A percentile compares a stretch with the other conserved stretches of the same genome.
Conservation (phyloP, 2,329 filamentous ascomycete genomes). For the Trichoderma gracile region DNA sequence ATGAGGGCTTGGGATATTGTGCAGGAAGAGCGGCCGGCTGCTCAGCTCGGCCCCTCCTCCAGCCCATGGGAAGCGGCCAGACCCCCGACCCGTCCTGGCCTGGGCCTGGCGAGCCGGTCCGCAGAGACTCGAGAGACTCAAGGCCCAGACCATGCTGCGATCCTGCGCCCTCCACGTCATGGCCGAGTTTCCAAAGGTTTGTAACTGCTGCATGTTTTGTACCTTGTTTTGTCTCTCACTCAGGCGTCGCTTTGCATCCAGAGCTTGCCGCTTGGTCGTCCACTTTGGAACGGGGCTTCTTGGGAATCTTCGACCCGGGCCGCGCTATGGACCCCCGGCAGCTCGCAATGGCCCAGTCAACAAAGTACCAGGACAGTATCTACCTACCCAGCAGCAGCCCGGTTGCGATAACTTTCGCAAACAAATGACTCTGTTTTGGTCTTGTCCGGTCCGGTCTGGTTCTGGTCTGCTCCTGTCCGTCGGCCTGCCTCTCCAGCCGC, state of each 20-base stretch:
- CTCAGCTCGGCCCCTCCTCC: constrained; percentile 11
- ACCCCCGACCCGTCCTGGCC: background rate
- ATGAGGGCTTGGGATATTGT: constrained; percentile 6
- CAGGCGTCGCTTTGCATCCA: constrained; percentile 8
- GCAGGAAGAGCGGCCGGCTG: background rate
- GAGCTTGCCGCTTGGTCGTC: constrained; percentile 9
- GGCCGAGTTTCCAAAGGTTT: too few species aligned
- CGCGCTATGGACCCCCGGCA: constrained; percentile 18
- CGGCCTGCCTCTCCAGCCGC: background rate
- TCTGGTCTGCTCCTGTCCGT: background rate
- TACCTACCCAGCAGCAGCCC: constrained; percentile 13
- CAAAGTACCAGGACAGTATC: background rate
- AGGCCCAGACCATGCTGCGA: background rate
- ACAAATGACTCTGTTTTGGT: background rate
- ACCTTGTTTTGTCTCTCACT: background rate
- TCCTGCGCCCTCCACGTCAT: constrained; percentile 3
- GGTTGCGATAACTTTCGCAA: constrained; percentile 7
- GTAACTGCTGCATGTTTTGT: background rate
- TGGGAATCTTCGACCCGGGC: constrained; percentile 24
- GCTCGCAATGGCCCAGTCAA: constrained; percentile 3
- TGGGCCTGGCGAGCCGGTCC: constrained; percentile 6
- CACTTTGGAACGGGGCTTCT: constrained; percentile 1
- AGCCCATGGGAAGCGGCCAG: constrained; percentile 13
- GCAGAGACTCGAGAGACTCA: background rate
- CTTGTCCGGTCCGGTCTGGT: too few species aligned